These are phyloP conservation scores for Xylaria acuta DNA, from an alignment of 495 filamentous ascomycete species.

Conservation along the genomic window DNA sequence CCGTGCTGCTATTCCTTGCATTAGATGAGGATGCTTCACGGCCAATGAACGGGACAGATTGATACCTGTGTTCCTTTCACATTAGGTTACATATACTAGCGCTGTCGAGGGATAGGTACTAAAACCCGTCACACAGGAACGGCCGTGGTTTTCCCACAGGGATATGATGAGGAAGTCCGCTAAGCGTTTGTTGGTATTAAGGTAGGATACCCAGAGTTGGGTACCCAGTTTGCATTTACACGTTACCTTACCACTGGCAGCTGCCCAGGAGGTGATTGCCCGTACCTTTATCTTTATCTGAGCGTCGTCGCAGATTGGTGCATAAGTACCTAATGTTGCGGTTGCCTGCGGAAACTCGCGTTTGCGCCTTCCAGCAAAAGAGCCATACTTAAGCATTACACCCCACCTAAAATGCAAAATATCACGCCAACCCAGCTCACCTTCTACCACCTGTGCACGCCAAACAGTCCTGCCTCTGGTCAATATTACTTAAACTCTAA, in stretches of 20 bases:
- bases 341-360: slow-evolving; percentile 4
- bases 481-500: background rate
- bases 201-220: too few relatives aligned
- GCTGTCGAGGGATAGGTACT: too few relatives aligned
- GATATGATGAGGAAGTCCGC: too few relatives aligned
- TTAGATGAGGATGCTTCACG: background rate
- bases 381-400: background rate
- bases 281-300: background rate
- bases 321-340: background rate
- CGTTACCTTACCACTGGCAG: background rate
- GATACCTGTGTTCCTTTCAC: background rate
- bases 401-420: background rate
- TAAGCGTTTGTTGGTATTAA: too few relatives aligned
- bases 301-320: background rate
- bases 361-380: slow-evolving; percentile 11
- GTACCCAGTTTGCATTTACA: background rate
- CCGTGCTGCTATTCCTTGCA: too few relatives aligned
- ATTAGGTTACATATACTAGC: background rate
- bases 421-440: slow-evolving; percentile 2
- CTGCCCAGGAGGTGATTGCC: background rate
- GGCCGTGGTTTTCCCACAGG: too few relatives aligned
- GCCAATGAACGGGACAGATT: background rate
- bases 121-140: too few relatives aligned
- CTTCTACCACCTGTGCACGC: background rate
- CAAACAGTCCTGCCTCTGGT: background rate